Evolutionary conservation across 2,329 filamentous ascomycete species (phyloP), one percentile per base, ranked within the genome.

Genomic region (Lecanicillium sp.): DNA sequence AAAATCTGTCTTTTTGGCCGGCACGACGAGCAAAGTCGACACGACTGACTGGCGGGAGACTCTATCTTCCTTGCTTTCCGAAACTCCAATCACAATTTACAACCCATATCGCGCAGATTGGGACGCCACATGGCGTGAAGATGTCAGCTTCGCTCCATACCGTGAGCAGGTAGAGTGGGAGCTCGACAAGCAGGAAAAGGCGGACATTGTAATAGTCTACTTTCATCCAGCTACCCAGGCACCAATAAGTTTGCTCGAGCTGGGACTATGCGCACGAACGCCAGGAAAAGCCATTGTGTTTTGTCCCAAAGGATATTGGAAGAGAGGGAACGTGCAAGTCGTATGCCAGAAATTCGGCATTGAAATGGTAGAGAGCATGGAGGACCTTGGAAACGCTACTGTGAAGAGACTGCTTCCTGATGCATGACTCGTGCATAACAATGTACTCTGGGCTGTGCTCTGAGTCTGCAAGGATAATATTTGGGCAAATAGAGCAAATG

Each of bases 141-240:
- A 74, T 32, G 53, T 65, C 18, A 47, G 53, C 1, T 65, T 65
- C 43, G 44, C 46, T 3, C 61, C 54, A 0, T 79, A 71, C 51
- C 53, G 55, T n/a, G 52, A 64, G 28, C 76, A 80, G 52, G 65
- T 73, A 0, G 55, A 65, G 16, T 80, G 76, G 75, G 77, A 80
- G 57, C 60, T 80, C 2, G 58, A 65, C 8, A 70, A 62, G 50
- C 67, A 74, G 45, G 65, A 71, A 8, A 41, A 45, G 3, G 69
- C 70, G 3, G 63, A 68, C 45, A 48, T 78, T 9, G 58, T 78
- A 6, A 66, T 68, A 27, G 59, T 80, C 37, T 76, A 70, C 55
- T 74, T 79, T 44, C 65, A 71, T 29, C 60, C 64, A 3, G 55
- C 44, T 9, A 73, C 71, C 0, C 56, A 64, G 42, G 72, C 72